A percentile compares a stretch with the other conserved stretches of the same genome.
phyloP scores from a whole-genome alignment of 2,329 filamentous ascomycete species.

The Pseudogymnoascus verrucosus region DNA sequence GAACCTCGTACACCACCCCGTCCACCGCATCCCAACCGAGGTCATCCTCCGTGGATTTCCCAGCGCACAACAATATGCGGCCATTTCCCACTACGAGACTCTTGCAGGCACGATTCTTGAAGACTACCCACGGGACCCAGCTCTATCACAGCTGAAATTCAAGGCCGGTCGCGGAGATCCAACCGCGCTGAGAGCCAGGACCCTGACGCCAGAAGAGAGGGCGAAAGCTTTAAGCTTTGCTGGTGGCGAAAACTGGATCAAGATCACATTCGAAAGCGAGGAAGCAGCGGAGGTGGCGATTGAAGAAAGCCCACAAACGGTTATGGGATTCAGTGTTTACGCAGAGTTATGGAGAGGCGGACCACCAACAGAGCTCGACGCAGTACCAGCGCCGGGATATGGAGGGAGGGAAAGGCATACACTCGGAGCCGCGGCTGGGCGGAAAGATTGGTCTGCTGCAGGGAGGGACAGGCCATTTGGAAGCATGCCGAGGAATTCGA shows the following conservation, averaged over 20 bases:
- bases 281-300: constrained; percentile 63
- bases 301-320: constrained; percentile 61
- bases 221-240: constrained; percentile 72
- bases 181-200: constrained; percentile 56
- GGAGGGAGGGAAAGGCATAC: background rate
- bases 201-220: constrained; percentile 64
- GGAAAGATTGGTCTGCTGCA: constrained; percentile 1
- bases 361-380: constrained; percentile 55
- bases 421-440: background rate
- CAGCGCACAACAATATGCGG: constrained; percentile 66
- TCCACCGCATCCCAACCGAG: constrained; percentile 57
- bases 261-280: constrained; percentile 69
- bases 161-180: constrained; percentile 67
- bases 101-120: constrained; percentile 84
- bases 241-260: constrained; percentile 87
- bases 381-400: constrained; percentile 38
- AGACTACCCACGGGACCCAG: constrained; percentile 84
- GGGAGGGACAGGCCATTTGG: constrained; percentile 1
- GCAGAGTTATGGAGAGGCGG: constrained; percentile 63
- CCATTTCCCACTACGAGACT: constrained; percentile 79
- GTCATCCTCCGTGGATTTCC: constrained; percentile 79
- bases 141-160: constrained; percentile 60
- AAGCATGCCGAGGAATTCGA: constrained; percentile 1
- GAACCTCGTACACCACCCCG: constrained; percentile 11
- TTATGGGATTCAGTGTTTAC: constrained; percentile 62